phyloP scores from a whole-genome alignment of 1,139 yeast genomes.

The Scheffersomyces lignicola region DNA sequence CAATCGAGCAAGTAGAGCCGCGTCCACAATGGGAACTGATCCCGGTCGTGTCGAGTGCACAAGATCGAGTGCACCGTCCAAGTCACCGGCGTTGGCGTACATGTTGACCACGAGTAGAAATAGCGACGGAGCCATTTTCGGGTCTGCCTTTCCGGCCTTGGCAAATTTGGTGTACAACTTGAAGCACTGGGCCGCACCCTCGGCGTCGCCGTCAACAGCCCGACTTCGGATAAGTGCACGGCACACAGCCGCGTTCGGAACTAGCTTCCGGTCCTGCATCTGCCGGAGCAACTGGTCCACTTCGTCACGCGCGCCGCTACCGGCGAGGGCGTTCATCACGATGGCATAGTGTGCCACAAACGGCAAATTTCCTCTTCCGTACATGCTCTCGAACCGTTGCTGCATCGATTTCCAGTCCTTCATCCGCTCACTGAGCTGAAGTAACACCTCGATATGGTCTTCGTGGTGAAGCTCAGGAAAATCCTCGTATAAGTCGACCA shows the following conservation, averaged over 20 bases:
- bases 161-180: conserved; percentile 14
- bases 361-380: conserved; percentile 58
- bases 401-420: conserved; percentile 64
- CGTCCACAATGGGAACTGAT: conserved; percentile 23
- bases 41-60: too few relatives aligned
- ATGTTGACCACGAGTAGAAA: conserved; percentile 43
- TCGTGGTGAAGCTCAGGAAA: conserved; percentile 29
- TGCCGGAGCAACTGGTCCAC: conserved; percentile 55
- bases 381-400: conserved; percentile 59
- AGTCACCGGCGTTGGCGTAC: conserved; percentile 36
- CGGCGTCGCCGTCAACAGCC: conserved; percentile 44
- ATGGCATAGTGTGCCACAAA: conserved; percentile 59
- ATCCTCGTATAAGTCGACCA: conserved; percentile 24
- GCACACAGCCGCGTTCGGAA: conserved; percentile 49
- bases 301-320: conserved; percentile 54
- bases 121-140: conserved; percentile 15
- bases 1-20: conserved; percentile 16
- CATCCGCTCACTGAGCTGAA: conserved; percentile 49
- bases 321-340: conserved; percentile 63
- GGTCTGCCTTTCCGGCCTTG: conserved; percentile 4
- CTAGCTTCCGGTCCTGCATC: conserved; percentile 43
- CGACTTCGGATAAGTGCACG: conserved; percentile 51
- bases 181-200: conserved; percentile 33
- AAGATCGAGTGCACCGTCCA: conserved; percentile 39
- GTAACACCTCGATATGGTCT: conserved; percentile 44